Conservation (phyloP, 2,329 filamentous ascomycete species). For the Ophiostoma quercus region DNA sequence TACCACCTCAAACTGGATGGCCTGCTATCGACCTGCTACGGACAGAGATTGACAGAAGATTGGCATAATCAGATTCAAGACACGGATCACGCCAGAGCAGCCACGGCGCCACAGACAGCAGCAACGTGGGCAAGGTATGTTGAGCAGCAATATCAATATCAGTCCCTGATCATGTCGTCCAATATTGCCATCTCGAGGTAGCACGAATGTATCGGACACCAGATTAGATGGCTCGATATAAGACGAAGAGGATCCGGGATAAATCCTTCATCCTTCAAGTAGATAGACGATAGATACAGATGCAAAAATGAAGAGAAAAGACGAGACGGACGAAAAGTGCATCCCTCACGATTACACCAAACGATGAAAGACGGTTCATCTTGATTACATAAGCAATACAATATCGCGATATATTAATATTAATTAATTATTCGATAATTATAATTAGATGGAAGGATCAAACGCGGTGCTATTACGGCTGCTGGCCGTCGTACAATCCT, state of each 20-base stretch:
- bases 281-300: neutral
- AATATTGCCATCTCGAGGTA: neutral
- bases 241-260: neutral
- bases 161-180: neutral
- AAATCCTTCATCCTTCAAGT: neutral
- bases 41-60: neutral
- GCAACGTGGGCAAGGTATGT: neutral
- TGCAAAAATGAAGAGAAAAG: neutral
- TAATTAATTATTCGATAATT: neutral
- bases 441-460: slow-evolving; percentile 5
- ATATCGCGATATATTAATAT: neutral
- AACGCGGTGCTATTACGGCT: neutral
- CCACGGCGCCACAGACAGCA: neutral
- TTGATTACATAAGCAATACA: neutral
- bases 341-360: neutral
- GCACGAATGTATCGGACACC: neutral
- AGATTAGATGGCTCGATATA: neutral
- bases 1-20: slow-evolving; percentile 3
- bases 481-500: neutral
- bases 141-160: neutral
- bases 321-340: neutral
- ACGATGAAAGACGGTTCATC: neutral
- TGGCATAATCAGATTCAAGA: neutral
- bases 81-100: neutral
- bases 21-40: neutral